These are phyloP conservation scores for Phyllosticta citribraziliensis DNA, from an alignment of 2,329 filamentous ascomycete genomes.

Conservation along the genomic window DNA sequence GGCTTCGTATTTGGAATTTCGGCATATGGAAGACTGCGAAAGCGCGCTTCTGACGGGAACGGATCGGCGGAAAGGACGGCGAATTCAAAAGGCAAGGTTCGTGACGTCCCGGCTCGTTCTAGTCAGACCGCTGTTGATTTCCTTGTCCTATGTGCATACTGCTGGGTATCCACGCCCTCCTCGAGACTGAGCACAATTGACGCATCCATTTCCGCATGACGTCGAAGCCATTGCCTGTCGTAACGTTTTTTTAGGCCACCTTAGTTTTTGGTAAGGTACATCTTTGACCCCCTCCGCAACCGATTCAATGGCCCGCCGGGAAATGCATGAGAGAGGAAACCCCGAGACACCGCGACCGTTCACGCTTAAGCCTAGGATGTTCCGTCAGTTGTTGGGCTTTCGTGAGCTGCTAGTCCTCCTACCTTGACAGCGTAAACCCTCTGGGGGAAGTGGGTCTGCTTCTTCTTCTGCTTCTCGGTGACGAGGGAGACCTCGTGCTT, in stretches of 20 bases:
- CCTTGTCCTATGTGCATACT: constrained; percentile 7
- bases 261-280: constrained; percentile 11
- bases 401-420: constrained; percentile 18
- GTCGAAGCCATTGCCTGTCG: constrained; percentile 8
- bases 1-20: no score
- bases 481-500: constrained; percentile 77
- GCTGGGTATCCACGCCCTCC: constrained; percentile 9
- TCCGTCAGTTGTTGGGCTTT: background rate
- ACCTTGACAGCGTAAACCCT: constrained; percentile 99
- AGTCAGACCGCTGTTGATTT: background rate
- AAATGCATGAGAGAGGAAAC: constrained; percentile 12
- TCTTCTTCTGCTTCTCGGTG: constrained; percentile 96
- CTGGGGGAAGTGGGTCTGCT: constrained; percentile 89
- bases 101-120: background rate
- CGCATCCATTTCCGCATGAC: constrained; percentile 5
- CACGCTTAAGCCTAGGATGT: constrained; percentile 4
- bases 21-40: background rate
- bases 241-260: constrained; percentile 11
- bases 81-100: background rate
- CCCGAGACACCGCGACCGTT: constrained; percentile 7
- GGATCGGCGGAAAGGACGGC: background rate
- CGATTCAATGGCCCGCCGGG: constrained; percentile 10
- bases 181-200: constrained; percentile 5
- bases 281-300: constrained; percentile 5
- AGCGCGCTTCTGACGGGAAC: background rate